Conservation (phyloP, 257 asterid genomes). For the Mentha longifolia region DNA sequence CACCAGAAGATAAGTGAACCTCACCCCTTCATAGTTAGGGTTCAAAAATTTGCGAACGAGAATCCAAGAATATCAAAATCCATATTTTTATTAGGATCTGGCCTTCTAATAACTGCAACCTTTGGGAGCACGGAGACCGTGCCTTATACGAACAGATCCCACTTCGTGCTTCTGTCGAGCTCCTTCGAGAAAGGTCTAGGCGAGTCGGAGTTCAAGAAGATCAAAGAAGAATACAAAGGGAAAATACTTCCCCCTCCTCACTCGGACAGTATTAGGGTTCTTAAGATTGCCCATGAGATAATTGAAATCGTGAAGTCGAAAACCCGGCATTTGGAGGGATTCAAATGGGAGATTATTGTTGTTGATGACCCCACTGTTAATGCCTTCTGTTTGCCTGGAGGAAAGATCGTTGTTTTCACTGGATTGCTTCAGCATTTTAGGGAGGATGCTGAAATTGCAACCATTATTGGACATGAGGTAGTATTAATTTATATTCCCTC, state of each 20-base stretch:
- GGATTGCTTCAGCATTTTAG: constrained; percentile 77
- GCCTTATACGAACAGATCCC: too few species aligned
- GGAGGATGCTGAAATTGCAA: constrained; percentile 85
- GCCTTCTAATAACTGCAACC: too few species aligned
- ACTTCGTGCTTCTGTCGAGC: too few species aligned
- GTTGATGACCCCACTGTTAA: constrained; percentile 79
- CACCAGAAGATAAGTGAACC: too few species aligned
- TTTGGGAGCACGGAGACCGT: too few species aligned
- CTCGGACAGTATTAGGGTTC: constrained; percentile 82
- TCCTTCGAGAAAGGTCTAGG: too few species aligned
- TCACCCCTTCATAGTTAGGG: too few species aligned
- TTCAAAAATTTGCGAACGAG: too few species aligned
- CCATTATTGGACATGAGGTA: constrained; percentile 93
- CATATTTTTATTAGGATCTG: too few species aligned
- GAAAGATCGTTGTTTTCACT: constrained; percentile 91
- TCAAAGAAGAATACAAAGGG: constrained; percentile 45
- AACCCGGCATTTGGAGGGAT: constrained; percentile 70
- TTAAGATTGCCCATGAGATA: constrained; percentile 63
- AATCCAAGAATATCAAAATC: too few species aligned
- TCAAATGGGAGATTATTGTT: constrained; percentile 75
- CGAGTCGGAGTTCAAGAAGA: too few species aligned
- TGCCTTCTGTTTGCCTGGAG: constrained; percentile 93
- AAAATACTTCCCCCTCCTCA: constrained; percentile 76
- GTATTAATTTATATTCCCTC: too few species aligned
- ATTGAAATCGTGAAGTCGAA: constrained; percentile 57